A percentile compares a stretch with the other conserved stretches of the same genome.
Evolutionary conservation across 2,329 filamentous ascomycete species (phyloP).

Genomic region (Alternaria hordeiaustralica): DNA sequence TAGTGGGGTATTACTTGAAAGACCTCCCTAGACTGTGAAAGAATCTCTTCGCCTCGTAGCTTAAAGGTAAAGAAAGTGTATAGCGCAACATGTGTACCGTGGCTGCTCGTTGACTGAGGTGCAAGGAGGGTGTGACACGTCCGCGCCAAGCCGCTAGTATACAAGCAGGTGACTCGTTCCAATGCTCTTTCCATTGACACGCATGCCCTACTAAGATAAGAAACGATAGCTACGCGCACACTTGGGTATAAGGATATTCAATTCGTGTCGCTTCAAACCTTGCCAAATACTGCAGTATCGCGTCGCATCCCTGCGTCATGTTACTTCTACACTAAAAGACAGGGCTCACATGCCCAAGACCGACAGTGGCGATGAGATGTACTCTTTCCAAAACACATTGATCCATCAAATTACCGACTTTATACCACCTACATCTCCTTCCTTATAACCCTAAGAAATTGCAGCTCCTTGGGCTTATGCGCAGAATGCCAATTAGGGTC

Average conservation of each 20-base stretch:
- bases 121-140: constrained; percentile 13
- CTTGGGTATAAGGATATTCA: neutral
- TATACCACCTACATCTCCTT: constrained; percentile 21
- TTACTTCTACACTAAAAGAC: neutral
- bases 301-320: neutral
- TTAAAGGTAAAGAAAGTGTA: neutral
- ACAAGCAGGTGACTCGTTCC: neutral
- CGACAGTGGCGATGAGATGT: neutral
- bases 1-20: neutral
- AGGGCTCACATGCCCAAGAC: neutral
- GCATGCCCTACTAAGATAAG: neutral
- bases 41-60: neutral
- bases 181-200: constrained; percentile 1
- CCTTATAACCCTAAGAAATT: constrained; percentile 50
- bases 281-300: neutral
- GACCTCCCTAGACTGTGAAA: neutral
- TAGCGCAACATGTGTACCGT: neutral
- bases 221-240: neutral
- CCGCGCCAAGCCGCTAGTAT: constrained; percentile 16
- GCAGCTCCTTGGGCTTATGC: constrained; percentile 47
- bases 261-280: neutral
- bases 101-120: constrained; percentile 4
- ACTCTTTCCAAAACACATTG: neutral
- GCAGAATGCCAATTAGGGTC: constrained; percentile 51
- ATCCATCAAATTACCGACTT: neutral